phyloP scores from a whole-genome alignment of 768 basidiomycete species.

The Rhodotorula paludigena region DNA sequence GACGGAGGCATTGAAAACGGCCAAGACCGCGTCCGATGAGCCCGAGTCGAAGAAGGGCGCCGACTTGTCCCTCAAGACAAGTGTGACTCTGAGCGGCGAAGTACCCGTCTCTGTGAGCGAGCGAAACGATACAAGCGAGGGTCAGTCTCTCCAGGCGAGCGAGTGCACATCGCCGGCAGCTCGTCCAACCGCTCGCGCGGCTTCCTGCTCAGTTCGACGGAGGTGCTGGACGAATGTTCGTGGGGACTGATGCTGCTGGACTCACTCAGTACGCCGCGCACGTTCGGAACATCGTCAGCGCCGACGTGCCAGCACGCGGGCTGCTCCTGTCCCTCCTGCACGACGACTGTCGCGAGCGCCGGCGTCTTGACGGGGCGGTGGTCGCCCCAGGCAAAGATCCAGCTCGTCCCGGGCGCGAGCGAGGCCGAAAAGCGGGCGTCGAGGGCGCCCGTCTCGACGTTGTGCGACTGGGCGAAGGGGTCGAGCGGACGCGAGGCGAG shows the following conservation, averaged over 20 bases:
- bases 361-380: not conserved
- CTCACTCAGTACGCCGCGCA: not conserved
- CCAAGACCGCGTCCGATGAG: too few relatives aligned
- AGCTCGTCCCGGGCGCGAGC: not conserved
- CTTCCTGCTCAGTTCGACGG: too few relatives aligned
- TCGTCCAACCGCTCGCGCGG: too few relatives aligned
- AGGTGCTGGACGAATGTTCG: too few relatives aligned
- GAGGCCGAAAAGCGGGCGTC: not conserved
- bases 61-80: conserved; percentile 1
- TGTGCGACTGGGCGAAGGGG: not conserved
- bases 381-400: not conserved
- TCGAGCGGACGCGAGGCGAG: not conserved
- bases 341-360: not conserved
- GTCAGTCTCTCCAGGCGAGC: not conserved
- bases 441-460: not conserved
- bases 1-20: too few relatives aligned
- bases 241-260: too few relatives aligned
- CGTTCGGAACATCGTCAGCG: not conserved
- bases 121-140: too few relatives aligned
- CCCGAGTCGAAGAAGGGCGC: too few relatives aligned
- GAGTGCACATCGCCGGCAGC: too few relatives aligned
- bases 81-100: conserved; percentile 1
- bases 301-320: fast-evolving
- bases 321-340: not conserved
- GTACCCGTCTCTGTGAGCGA: not conserved